Evolutionary conservation across 1,284 basidiomycete genomes (phyloP).

Genomic region (Sanguinoderma infundibulare): DNA sequence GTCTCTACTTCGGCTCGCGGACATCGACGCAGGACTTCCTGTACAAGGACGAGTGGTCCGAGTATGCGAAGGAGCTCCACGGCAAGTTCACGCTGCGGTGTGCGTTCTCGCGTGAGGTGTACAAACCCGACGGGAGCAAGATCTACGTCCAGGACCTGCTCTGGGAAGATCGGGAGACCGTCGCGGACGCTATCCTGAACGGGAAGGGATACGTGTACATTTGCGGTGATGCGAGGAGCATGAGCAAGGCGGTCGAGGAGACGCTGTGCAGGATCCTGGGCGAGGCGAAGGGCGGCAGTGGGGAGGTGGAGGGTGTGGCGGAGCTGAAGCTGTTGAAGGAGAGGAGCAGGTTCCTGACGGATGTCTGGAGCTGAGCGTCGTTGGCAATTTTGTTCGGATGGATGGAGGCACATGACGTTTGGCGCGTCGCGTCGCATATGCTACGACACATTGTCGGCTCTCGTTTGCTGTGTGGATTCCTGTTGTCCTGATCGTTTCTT

Average conservation of each 20-base stretch:
- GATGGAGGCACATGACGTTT: too few relatives aligned
- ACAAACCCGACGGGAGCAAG: conserved; percentile 91
- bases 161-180: conserved; percentile 82
- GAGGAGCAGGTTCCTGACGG: conserved; percentile 79
- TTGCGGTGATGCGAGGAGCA: conserved; percentile 96
- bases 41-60: conserved; percentile 94
- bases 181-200: conserved; percentile 89
- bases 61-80: conserved; percentile 84
- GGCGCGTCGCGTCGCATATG: too few relatives aligned
- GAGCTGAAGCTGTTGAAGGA: conserved; percentile 96
- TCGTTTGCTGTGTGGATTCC: conserved; percentile 7
- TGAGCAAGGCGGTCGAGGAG: conserved; percentile 95
- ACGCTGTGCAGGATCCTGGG: conserved; percentile 86
- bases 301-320: conserved; percentile 85
- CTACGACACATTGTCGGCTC: conserved; percentile 2
- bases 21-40: conserved; percentile 89
- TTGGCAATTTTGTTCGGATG: too few relatives aligned
- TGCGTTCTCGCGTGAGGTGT: conserved; percentile 91
- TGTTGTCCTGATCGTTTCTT: neutral
- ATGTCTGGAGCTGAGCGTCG: conserved; percentile 63
- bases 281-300: conserved; percentile 89
- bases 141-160: conserved; percentile 97
- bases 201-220: conserved; percentile 95
- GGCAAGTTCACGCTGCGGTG: conserved; percentile 90
- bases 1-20: conserved; percentile 96